Conservation (phyloP, 2,329 filamentous ascomycete genomes). For the Cercospora sp. region DNA sequence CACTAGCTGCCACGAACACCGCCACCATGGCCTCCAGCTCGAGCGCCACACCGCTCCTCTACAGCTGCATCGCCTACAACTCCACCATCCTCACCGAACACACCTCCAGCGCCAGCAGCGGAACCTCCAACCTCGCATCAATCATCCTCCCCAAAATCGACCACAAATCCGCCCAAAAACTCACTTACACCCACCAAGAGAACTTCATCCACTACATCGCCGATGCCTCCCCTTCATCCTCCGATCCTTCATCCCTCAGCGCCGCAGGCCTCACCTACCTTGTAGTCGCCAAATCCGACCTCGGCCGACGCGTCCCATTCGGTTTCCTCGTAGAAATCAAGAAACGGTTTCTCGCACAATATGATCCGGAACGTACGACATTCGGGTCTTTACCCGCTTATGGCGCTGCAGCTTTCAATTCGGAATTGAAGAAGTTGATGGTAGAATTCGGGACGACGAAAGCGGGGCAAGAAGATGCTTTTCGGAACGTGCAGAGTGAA, state of each 20-base stretch:
- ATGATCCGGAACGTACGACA: slow-evolving; percentile 65
- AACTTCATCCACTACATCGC: slow-evolving; percentile 96
- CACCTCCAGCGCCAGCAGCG: slow-evolving; percentile 78
- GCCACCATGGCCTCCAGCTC: slow-evolving; percentile 41
- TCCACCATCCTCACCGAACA: slow-evolving; percentile 92
- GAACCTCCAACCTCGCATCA: slow-evolving; percentile 83
- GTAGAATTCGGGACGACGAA: slow-evolving; percentile 79
- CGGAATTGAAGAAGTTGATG: slow-evolving; percentile 73
- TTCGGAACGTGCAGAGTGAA: slow-evolving; percentile 79
- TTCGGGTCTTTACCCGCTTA: slow-evolving; percentile 82
- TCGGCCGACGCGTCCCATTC: slow-evolving; percentile 87
- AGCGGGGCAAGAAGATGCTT: slow-evolving; percentile 74
- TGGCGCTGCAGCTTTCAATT: slow-evolving; percentile 85
- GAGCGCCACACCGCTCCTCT: slow-evolving; percentile 40
- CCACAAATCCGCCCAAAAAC: slow-evolving; percentile 76
- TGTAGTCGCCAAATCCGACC: slow-evolving; percentile 76
- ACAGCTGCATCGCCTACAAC: slow-evolving; percentile 88
- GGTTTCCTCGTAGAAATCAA: slow-evolving; percentile 90
- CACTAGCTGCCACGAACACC: not conserved
- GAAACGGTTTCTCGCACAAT: slow-evolving; percentile 76
- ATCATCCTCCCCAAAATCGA: slow-evolving; percentile 93
- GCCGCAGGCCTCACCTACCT: slow-evolving; percentile 85
- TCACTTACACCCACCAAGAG: slow-evolving; percentile 81
- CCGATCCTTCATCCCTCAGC: slow-evolving; percentile 36
- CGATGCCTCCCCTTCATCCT: slow-evolving; percentile 55